A percentile compares a stretch with the other conserved stretches of the same genome.
These are phyloP conservation scores for Monilinia vaccinii-corymbosi DNA, from an alignment of 2,329 filamentous ascomycete genomes.

Conservation along the genomic window DNA sequence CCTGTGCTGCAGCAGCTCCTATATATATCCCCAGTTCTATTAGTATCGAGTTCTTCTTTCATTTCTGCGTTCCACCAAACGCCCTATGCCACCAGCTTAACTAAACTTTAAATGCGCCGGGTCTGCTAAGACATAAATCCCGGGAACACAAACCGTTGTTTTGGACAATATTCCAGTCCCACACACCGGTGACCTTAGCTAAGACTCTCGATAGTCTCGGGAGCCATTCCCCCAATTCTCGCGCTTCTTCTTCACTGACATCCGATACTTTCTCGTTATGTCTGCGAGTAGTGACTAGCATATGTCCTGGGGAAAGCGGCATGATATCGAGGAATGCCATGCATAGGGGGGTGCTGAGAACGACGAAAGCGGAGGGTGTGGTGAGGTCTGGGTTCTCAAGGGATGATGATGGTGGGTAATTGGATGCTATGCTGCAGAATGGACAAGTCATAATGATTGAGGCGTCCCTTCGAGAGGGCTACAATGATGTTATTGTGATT, in stretches of 20 bases:
- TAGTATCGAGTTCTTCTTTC: background rate
- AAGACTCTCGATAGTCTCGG: conserved; percentile 66
- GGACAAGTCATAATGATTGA: conserved; percentile 37
- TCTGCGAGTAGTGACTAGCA: conserved; percentile 68
- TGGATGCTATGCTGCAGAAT: conserved; percentile 50
- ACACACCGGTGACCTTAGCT: conserved; percentile 56
- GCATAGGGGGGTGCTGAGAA: conserved; percentile 68
- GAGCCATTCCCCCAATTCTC: conserved; percentile 58
- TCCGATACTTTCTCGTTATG: conserved; percentile 75
- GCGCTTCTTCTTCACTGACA: conserved; percentile 51
- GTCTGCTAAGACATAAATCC: background rate
- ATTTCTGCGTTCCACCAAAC: background rate
- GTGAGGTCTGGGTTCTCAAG: conserved; percentile 32
- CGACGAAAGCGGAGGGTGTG: conserved; percentile 42
- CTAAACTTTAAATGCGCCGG: background rate
- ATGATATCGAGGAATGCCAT: conserved; percentile 91
- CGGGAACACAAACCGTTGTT: conserved; percentile 61
- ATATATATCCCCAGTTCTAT: conserved; percentile 8
- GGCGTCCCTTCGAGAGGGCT: conserved; percentile 5
- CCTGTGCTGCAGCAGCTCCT: conserved; percentile 78
- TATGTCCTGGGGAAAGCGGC: conserved; percentile 74
- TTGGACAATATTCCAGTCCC: conserved; percentile 94
- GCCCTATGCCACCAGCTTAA: background rate
- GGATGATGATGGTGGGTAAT: conserved; percentile 38
- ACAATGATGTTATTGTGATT: conserved; percentile 10